Evolutionary conservation across 805 yeast genomes (phyloP), one percentile per base, ranked within the genome.

Genomic region (Myxozyma vanderwaltii): DNA sequence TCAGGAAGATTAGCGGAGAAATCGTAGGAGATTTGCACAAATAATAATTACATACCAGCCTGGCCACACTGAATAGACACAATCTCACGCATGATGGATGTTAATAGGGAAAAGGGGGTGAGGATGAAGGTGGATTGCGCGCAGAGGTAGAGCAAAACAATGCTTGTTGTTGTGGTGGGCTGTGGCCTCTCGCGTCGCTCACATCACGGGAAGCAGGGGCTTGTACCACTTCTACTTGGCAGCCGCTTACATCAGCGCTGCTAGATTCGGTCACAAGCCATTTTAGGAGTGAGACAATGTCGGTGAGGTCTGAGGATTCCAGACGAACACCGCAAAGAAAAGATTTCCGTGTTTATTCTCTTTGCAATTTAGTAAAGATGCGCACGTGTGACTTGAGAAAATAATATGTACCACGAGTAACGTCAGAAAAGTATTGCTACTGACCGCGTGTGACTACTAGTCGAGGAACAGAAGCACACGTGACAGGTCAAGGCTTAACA

Each of bases 1-100:
- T 12, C 8, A 12, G 17, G 17, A 29, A 29, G 24, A 15, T 26
- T 29, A 23, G 27, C 31, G 27, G 19, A 10, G 41, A 24, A 1
- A 12, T 43, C 40, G n/a, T n/a, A 31, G 10, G 31, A 24, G 45
- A 10, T 19, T n/a, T 27, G 55, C 23, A 38, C 33, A 27, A 23
- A 51, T 31, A 17, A 35, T 6, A n/a, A 40, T 19, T 23, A 45
- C 53, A 29, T 61, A 72, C 79, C 79, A 46, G 79, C 79, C 58
- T 76, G 79, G 17, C 79, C 79, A 59, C 76, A 72, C 67, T 76
- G 79, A 54, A 76, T 69, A 31, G 80, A 76, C 13, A 76, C 76
- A 58, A 76, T 76, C 67, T 76, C 79, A 54, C 80, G 72, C 79
- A 76, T 76, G 39, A 23, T 27, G 24, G 39, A n/a, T 41, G 15